phyloP scores from a whole-genome alignment of 2,329 filamentous ascomycete species.

The Cladosporium halotolerans region DNA sequence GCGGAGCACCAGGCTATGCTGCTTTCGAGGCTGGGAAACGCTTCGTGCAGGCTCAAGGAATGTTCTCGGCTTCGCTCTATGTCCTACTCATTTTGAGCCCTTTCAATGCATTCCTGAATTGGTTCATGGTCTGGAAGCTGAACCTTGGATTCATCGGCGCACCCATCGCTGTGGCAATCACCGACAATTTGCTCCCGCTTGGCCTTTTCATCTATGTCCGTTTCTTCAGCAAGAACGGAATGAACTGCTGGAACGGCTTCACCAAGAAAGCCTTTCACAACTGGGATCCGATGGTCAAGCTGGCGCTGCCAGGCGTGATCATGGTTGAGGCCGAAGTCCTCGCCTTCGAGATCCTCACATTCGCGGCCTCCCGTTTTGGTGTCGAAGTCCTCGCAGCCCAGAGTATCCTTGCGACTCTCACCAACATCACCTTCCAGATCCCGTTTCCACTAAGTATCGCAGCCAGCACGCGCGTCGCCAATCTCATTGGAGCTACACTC shows the following conservation, averaged over 20 bases:
- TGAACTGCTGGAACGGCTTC: conserved; percentile 74
- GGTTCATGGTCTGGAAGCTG: conserved; percentile 66
- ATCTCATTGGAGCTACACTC: conserved; percentile 80
- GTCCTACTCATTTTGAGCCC: conserved; percentile 75
- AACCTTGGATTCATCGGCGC: conserved; percentile 67
- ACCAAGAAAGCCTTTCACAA: conserved; percentile 60
- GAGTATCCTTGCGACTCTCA: conserved; percentile 18
- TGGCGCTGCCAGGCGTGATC: conserved; percentile 79
- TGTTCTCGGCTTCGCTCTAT: conserved; percentile 75
- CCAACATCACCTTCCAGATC: conserved; percentile 22
- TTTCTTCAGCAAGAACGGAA: conserved; percentile 54
- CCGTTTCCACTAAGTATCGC: conserved; percentile 89
- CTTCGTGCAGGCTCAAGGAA: conserved; percentile 78
- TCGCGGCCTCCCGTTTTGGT: conserved; percentile 73
- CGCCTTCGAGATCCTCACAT: conserved; percentile 82
- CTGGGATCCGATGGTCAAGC: conserved; percentile 75
- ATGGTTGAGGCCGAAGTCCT: conserved; percentile 93
- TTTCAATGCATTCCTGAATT: conserved; percentile 73
- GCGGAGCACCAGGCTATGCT: conserved; percentile 68
- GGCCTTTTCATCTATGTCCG: conserved; percentile 66
- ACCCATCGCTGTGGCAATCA: conserved; percentile 67
- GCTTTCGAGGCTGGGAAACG: conserved; percentile 75
- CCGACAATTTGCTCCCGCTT: conserved; percentile 65
- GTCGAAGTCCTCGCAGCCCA: conserved; percentile 75
- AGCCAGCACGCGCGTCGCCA: conserved; percentile 79